phyloP scores from a whole-genome alignment of 495 filamentous ascomycete genomes.

The Lasiosphaeria ovina region DNA sequence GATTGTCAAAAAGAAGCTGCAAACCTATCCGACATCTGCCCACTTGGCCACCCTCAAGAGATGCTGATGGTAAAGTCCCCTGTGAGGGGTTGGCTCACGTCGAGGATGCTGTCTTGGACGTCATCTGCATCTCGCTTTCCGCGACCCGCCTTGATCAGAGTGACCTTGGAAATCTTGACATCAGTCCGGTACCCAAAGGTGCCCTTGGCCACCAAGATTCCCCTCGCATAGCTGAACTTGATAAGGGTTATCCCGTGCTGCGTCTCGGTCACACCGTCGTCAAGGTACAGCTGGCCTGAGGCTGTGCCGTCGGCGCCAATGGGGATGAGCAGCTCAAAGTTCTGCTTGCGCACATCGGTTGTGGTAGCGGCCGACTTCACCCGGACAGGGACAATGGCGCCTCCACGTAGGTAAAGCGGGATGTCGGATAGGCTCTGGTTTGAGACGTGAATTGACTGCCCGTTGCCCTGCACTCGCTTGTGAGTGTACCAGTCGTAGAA shows the following conservation, averaged over 20 bases:
- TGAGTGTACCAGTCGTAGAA: conserved; percentile 79
- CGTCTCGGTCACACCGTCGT: conserved; percentile 58
- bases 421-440: conserved; percentile 63
- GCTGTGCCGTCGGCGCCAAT: conserved; percentile 48
- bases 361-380: conserved; percentile 66
- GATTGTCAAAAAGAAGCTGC: no score
- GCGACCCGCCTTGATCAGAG: conserved; percentile 47
- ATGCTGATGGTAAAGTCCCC: conserved; percentile 14
- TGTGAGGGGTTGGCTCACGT: conserved; percentile 16
- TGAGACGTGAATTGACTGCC: conserved; percentile 49
- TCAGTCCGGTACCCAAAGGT: conserved; percentile 49
- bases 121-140: conserved; percentile 10
- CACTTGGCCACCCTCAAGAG: no score
- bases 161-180: conserved; percentile 56
- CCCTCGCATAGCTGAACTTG: conserved; percentile 52
- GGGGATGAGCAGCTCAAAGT: conserved; percentile 71
- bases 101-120: conserved; percentile 7
- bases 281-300: conserved; percentile 52
- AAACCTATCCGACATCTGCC: no score
- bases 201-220: conserved; percentile 51
- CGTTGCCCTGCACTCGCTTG: conserved; percentile 54
- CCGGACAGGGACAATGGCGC: conserved; percentile 66
- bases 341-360: conserved; percentile 58
- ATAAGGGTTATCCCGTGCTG: conserved; percentile 50
- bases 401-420: conserved; percentile 70